Evolutionary conservation across 495 filamentous ascomycete genomes (phyloP), one percentile per base, ranked within the genome.

Genomic region (Hypoxylon rickii): DNA sequence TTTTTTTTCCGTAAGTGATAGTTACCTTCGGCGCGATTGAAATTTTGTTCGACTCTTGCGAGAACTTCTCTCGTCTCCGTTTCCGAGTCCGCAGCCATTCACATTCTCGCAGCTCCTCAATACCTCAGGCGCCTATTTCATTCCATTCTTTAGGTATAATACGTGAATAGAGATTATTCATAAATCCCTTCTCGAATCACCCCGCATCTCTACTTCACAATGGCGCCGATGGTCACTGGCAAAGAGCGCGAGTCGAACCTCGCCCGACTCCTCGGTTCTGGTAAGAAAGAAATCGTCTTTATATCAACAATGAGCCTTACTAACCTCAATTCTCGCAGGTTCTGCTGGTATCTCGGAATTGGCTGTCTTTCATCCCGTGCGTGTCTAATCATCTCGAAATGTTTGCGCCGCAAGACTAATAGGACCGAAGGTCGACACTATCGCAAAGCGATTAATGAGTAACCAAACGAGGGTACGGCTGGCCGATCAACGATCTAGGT

Each of bases 361-460:
- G 65, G 84, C 92, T 68, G 84, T 99, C 70, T 99, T 99, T 79
- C 93, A 97, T 72, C 93, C 93, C 50, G 92, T 94, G 81, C 63
- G 86, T 70, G 43, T 38, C 43, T 56, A 54, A 53, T 63, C 43
- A 13, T 44, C 29, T 44, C 38, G 43, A 57, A 44, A 52, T 44
- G 36, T 45, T n/a, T 58, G 48, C 48, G 49, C 50, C 55, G 50
- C 34, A 44, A 65, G 42, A 65, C 70, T 71, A 51, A 70, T 49
- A 41, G 33, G 29, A 63, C 61, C 39, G 64, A 68, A 94, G 90
- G 90, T 99, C 73, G 94, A 99, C 73, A 99, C 94, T 34, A 96
- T 90, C 51, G 92, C 94, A 40, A 99, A 99, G 80, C 89, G 94
- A 39, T 85, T 99, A 75, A 99, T 99, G 94, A 96, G 91, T 86